phyloP scores from a whole-genome alignment of 2,329 filamentous ascomycete genomes.

The Aspergillus felis region DNA sequence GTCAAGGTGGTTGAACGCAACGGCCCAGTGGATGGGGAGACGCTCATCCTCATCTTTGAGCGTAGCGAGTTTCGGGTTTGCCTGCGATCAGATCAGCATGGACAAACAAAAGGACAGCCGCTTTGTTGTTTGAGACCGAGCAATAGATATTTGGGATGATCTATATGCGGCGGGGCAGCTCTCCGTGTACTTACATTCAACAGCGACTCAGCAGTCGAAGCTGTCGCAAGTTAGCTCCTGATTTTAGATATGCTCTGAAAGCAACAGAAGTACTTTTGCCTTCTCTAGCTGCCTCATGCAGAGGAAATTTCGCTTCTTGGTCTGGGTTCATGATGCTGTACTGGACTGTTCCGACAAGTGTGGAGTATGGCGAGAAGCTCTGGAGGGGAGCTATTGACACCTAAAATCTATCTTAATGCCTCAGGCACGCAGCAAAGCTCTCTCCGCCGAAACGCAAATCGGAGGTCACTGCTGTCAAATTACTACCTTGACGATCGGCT shows the following conservation, averaged over 20 bases:
- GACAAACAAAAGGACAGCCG: not conserved
- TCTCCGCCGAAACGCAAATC: constrained; percentile 13
- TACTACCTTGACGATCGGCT: not conserved
- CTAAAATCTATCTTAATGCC: constrained; percentile 1
- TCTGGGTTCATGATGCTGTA: constrained; percentile 36
- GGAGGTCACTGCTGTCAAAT: not conserved
- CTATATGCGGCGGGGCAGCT: constrained; percentile 24
- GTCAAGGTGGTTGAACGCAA: constrained; percentile 72
- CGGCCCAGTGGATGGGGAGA: constrained; percentile 90
- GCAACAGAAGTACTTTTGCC: constrained; percentile 62
- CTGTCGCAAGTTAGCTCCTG: constrained; percentile 44
- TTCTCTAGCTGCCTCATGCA: constrained; percentile 83
- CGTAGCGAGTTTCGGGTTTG: constrained; percentile 72
- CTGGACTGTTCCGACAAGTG: not conserved
- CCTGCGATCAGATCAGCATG: constrained; percentile 43
- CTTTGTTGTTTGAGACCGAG: not conserved
- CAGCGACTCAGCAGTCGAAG: constrained; percentile 67
- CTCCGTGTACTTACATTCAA: constrained; percentile 53
- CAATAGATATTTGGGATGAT: not conserved
- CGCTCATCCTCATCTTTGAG: constrained; percentile 81
- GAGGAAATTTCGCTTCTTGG: constrained; percentile 64
- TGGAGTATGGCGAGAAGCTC: not conserved
- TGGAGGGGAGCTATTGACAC: not conserved
- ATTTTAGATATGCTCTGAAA: not conserved
- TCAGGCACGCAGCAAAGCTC: constrained; percentile 10